Percentiles rank a stretch among this genome's conserved stretches.
These are phyloP conservation scores for Yamadazyma sp. DNA, from an alignment of 805 yeast species.

Conservation along the genomic window DNA sequence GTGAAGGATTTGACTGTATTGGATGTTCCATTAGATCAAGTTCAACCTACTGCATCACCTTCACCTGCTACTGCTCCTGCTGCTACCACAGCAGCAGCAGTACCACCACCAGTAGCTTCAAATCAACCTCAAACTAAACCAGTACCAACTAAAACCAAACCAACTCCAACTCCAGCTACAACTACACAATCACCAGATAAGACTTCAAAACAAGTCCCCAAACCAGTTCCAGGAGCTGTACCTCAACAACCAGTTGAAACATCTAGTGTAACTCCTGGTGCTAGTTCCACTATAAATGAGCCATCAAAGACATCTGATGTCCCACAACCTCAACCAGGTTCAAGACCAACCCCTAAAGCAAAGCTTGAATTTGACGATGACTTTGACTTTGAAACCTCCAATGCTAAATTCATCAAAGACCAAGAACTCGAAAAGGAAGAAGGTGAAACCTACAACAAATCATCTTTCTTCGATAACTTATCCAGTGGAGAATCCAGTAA, in stretches of 20 bases:
- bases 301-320: constrained; percentile 9
- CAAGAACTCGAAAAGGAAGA: constrained; percentile 32
- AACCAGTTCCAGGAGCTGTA: background rate
- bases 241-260: background rate
- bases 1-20: constrained; percentile 86
- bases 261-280: no score
- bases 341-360: background rate
- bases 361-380: constrained; percentile 32
- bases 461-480: constrained; percentile 86
- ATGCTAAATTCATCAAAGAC: constrained; percentile 66
- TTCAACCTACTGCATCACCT: constrained; percentile 40
- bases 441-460: constrained; percentile 59
- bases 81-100: constrained; percentile 10
- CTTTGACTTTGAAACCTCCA: constrained; percentile 72
- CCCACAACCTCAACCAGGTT: constrained; percentile 8
- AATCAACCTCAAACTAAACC: constrained; percentile 5
- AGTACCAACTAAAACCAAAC: constrained; percentile 2
- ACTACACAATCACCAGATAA: background rate
- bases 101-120: constrained; percentile 7
- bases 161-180: constrained; percentile 1
- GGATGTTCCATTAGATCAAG: constrained; percentile 65
- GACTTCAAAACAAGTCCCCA: background rate
- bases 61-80: constrained; percentile 11
- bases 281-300: no score
- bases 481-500: constrained; percentile 58